Percentiles rank a stretch among this genome's conserved stretches.
Conservation (phyloP, 495 filamentous ascomycete species). For the Lasiosphaeris hirsuta region DNA sequence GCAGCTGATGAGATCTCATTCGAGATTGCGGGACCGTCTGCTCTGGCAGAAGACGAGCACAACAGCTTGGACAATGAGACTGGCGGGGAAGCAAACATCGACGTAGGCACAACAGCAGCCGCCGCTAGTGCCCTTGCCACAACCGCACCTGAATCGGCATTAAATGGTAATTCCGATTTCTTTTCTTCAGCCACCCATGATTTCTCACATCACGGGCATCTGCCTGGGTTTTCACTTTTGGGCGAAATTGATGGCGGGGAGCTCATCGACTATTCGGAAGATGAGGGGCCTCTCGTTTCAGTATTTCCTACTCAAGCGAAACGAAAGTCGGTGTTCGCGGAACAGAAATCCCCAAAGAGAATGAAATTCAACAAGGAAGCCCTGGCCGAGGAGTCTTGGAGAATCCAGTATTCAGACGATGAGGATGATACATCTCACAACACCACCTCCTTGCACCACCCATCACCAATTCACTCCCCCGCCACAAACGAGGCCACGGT, state of each 20-base stretch:
- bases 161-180: conserved; percentile 26
- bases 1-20: conserved; percentile 1
- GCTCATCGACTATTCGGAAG: conserved; percentile 31
- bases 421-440: conserved; percentile 2
- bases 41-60: neutral
- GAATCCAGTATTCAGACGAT: conserved; percentile 21
- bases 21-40: conserved; percentile 1
- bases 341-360: neutral
- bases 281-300: conserved; percentile 21
- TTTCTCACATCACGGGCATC: neutral
- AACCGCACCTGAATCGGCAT: conserved; percentile 6
- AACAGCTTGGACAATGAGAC: conserved; percentile 2
- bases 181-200: conserved; percentile 3
- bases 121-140: neutral
- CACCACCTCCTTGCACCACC: too few species aligned
- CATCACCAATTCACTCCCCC: too few species aligned
- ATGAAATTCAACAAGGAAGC: neutral
- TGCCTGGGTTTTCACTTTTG: neutral
- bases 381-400: neutral
- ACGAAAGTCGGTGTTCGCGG: neutral
- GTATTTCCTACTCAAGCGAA: neutral
- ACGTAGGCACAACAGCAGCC: neutral
- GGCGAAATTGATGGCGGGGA: conserved; percentile 1
- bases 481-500: too few species aligned
- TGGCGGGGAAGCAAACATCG: neutral